Percentiles rank a stretch among this genome's conserved stretches.
phyloP scores from a whole-genome alignment of 2,329 filamentous ascomycete species.

The Nothophoma quercina region DNA sequence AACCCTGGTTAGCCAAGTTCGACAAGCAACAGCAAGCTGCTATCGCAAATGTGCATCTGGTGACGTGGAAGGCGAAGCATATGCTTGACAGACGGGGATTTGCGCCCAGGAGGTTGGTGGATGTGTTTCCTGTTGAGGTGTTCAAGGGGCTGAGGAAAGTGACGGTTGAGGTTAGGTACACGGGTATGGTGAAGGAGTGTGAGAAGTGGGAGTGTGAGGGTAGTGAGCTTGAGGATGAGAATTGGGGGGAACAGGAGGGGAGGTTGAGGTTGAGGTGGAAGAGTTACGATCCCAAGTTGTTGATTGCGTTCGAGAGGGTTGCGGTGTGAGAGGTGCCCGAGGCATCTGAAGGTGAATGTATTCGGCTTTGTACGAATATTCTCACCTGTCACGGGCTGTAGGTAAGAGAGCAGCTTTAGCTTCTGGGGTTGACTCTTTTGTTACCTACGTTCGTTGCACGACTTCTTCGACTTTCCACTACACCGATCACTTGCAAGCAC shows the following conservation, averaged over 20 bases:
- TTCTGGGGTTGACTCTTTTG: too few relatives aligned
- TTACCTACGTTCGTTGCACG: too few relatives aligned
- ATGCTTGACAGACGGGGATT: slow-evolving; percentile 15
- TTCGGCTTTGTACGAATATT: too few relatives aligned
- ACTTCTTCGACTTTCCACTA: too few relatives aligned
- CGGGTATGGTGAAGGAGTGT: background rate
- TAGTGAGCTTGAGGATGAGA: slow-evolving; percentile 8
- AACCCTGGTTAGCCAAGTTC: slow-evolving; percentile 9
- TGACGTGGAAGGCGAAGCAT: slow-evolving; percentile 13
- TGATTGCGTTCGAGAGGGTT: slow-evolving; percentile 1
- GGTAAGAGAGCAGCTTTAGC: too few relatives aligned
- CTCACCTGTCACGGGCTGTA: too few relatives aligned
- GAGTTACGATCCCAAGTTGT: background rate
- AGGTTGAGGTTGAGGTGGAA: slow-evolving; percentile 5
- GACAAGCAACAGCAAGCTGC: background rate
- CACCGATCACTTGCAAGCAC: too few relatives aligned
- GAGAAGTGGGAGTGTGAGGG: slow-evolving; percentile 10
- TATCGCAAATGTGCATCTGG: background rate
- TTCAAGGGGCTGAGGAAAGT: slow-evolving; percentile 2
- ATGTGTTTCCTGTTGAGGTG: slow-evolving; percentile 8
- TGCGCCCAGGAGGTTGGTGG: slow-evolving; percentile 5
- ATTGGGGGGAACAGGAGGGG: slow-evolving; percentile 8
- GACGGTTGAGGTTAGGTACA: slow-evolving; percentile 4
- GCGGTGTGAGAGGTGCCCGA: background rate
- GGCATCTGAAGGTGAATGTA: background rate